phyloP scores from a whole-genome alignment of 441 rosid species.

The Bruguiera hainesii region DNA sequence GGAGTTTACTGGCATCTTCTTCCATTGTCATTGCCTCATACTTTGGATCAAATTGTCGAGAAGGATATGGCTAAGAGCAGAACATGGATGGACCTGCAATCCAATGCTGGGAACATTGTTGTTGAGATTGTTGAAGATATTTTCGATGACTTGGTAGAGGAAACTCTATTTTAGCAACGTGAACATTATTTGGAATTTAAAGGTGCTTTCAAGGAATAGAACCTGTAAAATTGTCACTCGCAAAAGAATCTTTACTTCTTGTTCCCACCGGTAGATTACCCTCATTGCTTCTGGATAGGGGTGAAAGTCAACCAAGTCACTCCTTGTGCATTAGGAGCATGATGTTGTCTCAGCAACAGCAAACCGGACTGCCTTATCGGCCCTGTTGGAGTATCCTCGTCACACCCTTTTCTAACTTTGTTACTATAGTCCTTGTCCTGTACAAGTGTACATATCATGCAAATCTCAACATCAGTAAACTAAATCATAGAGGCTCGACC shows the following conservation, averaged over 20 bases:
- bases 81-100: slow-evolving; percentile 67
- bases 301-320: slow-evolving; percentile 15
- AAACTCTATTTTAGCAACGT: slow-evolving; percentile 33
- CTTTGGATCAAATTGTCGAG: slow-evolving; percentile 62
- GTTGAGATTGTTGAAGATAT: slow-evolving; percentile 53
- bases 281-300: slow-evolving; percentile 13
- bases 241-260: slow-evolving; percentile 1
- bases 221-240: slow-evolving; percentile 17
- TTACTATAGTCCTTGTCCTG: slow-evolving; percentile 24
- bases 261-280: slow-evolving; percentile 20
- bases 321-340: slow-evolving; percentile 9
- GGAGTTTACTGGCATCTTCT: slow-evolving; percentile 73
- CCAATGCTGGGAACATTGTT: slow-evolving; percentile 46
- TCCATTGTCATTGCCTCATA: slow-evolving; percentile 53
- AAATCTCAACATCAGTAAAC: not conserved
- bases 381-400: slow-evolving; percentile 6
- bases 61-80: slow-evolving; percentile 68
- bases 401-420: slow-evolving; percentile 17
- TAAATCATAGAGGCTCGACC: slow-evolving; percentile 13
- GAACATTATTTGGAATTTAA: slow-evolving; percentile 17
- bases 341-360: slow-evolving; percentile 11
- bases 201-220: slow-evolving; percentile 24
- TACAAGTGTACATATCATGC: slow-evolving; percentile 30
- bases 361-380: slow-evolving; percentile 7
- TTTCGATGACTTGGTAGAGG: slow-evolving; percentile 65